A percentile compares a stretch with the other conserved stretches of the same genome.
Conservation (phyloP, 169 alveolate genomes). For the Miamiensis avidus region DNA sequence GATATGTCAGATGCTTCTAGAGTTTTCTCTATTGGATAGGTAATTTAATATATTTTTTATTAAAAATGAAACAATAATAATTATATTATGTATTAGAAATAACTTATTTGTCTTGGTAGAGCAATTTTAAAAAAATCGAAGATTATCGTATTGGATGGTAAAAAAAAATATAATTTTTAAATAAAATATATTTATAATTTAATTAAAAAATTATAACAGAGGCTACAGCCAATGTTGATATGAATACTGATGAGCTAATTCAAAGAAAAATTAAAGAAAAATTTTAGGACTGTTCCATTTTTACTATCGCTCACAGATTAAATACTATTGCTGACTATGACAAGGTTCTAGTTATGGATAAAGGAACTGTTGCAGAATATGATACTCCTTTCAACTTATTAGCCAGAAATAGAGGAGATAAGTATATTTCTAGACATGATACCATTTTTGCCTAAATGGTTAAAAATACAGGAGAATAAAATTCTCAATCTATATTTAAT, state of each 20-base stretch:
- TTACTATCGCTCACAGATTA: slow-evolving; percentile 92
- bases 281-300: slow-evolving; percentile 79
- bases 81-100: slow-evolving; percentile 71
- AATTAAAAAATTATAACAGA: neutral
- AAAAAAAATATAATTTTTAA: no score
- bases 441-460: slow-evolving; percentile 44
- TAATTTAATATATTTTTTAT: neutral
- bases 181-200: no score
- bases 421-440: slow-evolving; percentile 6
- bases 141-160: slow-evolving; percentile 54
- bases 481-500: slow-evolving; percentile 8
- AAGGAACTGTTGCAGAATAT: slow-evolving; percentile 78
- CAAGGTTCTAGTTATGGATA: slow-evolving; percentile 80
- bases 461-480: slow-evolving; percentile 31
- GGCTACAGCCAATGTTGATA: slow-evolving; percentile 57
- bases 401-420: neutral
- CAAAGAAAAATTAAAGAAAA: slow-evolving; percentile 41
- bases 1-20: slow-evolving; percentile 54
- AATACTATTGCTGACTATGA: slow-evolving; percentile 89
- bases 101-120: slow-evolving; percentile 84
- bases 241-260: slow-evolving; percentile 43
- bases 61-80: neutral
- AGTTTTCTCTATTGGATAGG: neutral
- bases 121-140: slow-evolving; percentile 41
- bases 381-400: slow-evolving; percentile 66